A percentile compares a stretch with the other conserved stretches of the same genome.
phyloP scores from a whole-genome alignment of 2,329 filamentous ascomycete species.

The Sphaerulina musiva region DNA sequence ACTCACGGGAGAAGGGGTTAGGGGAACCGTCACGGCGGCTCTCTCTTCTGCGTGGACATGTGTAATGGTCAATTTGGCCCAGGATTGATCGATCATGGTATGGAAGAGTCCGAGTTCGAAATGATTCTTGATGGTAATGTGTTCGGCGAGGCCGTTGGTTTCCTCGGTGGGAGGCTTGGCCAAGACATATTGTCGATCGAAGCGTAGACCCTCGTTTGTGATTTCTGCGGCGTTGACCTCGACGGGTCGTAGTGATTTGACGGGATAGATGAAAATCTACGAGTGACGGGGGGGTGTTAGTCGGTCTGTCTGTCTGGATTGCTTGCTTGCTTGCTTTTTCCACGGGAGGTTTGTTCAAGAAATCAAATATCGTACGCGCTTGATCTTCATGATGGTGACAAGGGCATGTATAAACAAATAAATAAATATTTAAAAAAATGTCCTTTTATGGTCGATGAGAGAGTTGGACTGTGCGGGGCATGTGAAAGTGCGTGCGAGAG shows the following conservation, averaged over 20 bases:
- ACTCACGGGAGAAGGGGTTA: constrained; percentile 30
- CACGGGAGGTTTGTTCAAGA: too few relatives aligned
- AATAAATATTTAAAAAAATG: too few relatives aligned
- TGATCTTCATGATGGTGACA: constrained; percentile 28
- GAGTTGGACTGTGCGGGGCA: too few relatives aligned
- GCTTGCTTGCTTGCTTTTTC: too few relatives aligned
- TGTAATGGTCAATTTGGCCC: constrained; percentile 34
- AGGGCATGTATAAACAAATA: neutral
- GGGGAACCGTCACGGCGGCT: constrained; percentile 25
- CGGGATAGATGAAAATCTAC: constrained; percentile 33
- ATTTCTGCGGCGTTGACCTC: constrained; percentile 32
- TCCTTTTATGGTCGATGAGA: too few relatives aligned
- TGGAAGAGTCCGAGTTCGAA: constrained; percentile 32
- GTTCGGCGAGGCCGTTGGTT: constrained; percentile 29
- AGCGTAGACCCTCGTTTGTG: constrained; percentile 33
- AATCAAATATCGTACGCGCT: constrained; percentile 20
- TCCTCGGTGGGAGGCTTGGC: constrained; percentile 29
- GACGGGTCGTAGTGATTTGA: constrained; percentile 31
- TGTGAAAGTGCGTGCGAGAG: too few relatives aligned
- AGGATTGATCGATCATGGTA: constrained; percentile 30
- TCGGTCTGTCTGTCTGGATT: too few relatives aligned
- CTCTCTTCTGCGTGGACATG: constrained; percentile 28
- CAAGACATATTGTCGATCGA: constrained; percentile 33
- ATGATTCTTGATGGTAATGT: constrained; percentile 34
- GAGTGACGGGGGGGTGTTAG: neutral